Evolutionary conservation across 257 asterid genomes (phyloP), one percentile per base, ranked within the genome.

Genomic region (Cordia subcordata): DNA sequence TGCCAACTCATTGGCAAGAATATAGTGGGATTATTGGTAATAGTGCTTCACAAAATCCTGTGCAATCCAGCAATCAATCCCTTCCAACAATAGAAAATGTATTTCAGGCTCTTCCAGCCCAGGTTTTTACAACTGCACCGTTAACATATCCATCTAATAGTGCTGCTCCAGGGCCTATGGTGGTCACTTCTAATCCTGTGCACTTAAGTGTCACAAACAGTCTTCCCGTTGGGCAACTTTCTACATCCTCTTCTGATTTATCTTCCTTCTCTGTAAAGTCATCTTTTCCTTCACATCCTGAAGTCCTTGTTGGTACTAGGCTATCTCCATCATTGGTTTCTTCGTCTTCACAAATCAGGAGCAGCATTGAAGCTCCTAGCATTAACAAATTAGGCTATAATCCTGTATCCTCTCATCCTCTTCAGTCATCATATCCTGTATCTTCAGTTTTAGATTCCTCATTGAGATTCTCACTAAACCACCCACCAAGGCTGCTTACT

Each of bases 1-100:
- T 63, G 68, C 74, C 75, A 56, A 54, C 76, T 61, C 77, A 73
- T 49, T 62, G 76, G 83, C 79, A 62, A 55, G 82, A 75, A 61
- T 69, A 72, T 55, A 53, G 58, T 75, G 79, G 64, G 67, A 60
- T 69, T 1, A 61, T 81, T 49, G 75, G 72, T 44, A 68, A 68
- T 61, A 46, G 45, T 67, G 20, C 56, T 60, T 67, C 74, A 13
- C 82, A 71, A 22, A 67, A 58, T 16, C 62, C 81, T 53, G 44
- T 69, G 56, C 63, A 69, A 60, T 55, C 82, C 58, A 59, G 64
- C 45, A 49, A 85, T 22, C 19, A 53, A 16, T 16, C 61, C 40
- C 55, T 62, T 64, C 63, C 77, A 55, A 35, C 61, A 58, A 49
- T 66, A 44, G 83, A 69, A 62, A 67, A 79, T 65, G 55, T 58